Percentiles rank a stretch among this genome's conserved stretches.
These are phyloP conservation scores for Vitis hybrid DNA, from an alignment of 177 flowering plant genomes.

Conservation along the genomic window DNA sequence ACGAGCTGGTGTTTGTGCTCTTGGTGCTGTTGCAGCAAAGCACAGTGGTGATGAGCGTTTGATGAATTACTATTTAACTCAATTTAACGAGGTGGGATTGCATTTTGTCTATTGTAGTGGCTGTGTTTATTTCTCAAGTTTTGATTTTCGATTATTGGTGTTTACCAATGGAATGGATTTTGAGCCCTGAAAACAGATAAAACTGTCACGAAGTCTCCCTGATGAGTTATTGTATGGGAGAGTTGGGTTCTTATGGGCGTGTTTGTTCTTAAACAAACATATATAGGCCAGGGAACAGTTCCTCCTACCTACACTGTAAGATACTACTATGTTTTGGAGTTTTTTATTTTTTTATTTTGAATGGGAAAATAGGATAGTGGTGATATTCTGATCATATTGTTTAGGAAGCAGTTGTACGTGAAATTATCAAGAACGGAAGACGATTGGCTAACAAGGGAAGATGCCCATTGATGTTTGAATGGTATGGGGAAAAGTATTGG, in stretches of 20 bases:
- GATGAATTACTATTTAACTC: conserved; percentile 40
- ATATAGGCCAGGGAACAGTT: conserved; percentile 51
- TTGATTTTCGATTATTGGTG: neutral
- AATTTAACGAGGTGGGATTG: conserved; percentile 53
- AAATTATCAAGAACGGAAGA: conserved; percentile 62
- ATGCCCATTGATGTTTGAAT: conserved; percentile 78
- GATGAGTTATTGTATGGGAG: conserved; percentile 82
- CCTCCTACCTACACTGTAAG: conserved; percentile 49
- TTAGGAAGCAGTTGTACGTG: conserved; percentile 52
- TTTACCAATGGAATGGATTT: neutral
- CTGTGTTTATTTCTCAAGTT: neutral
- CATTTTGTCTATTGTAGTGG: neutral
- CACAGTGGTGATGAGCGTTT: conserved; percentile 39
- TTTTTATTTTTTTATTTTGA: neutral
- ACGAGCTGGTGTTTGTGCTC: conserved; percentile 76
- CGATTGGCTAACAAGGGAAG: conserved; percentile 36
- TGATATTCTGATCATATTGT: neutral
- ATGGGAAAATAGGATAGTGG: neutral
- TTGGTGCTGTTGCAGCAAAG: conserved; percentile 80
- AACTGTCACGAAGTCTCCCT: conserved; percentile 55
- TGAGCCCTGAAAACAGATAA: conserved; percentile 35
- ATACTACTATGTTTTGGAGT: neutral
- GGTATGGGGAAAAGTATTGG: conserved; percentile 86
- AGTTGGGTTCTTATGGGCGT: conserved; percentile 82
- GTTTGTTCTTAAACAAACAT: conserved; percentile 65